Conservation (phyloP, 495 filamentous ascomycete species). For the Daldinia concentrica region DNA sequence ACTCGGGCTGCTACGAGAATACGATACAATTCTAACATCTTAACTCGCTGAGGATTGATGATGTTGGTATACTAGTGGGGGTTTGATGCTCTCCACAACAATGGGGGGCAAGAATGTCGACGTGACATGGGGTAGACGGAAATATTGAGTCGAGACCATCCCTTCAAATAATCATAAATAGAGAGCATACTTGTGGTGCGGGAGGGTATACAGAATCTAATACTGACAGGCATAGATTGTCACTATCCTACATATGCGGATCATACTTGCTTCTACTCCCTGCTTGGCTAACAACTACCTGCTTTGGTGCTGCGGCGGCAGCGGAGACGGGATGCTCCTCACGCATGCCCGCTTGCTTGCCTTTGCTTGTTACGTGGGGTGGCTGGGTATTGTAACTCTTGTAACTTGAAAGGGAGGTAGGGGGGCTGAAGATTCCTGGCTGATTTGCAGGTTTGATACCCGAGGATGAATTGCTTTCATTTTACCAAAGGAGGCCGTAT, state of each 20-base stretch:
- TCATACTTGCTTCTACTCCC: conserved; percentile 52
- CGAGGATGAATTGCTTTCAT: conserved; percentile 23
- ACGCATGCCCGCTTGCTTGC: conserved; percentile 34
- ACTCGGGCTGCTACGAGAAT: conserved; percentile 24
- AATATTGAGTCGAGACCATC: conserved; percentile 42
- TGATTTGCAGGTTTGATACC: conserved; percentile 21
- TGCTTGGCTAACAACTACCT: conserved; percentile 40
- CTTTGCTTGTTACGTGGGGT: conserved; percentile 37
- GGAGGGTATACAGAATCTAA: conserved; percentile 19
- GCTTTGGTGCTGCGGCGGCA: conserved; percentile 36
- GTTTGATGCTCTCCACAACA: conserved; percentile 38
- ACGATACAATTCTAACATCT: background rate
- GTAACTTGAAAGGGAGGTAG: conserved; percentile 29
- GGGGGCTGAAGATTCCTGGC: conserved; percentile 23
- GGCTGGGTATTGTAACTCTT: conserved; percentile 22
- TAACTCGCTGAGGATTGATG: conserved; percentile 4
- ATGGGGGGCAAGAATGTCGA: conserved; percentile 33
- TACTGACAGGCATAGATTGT: conserved; percentile 41
- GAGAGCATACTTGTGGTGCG: conserved; percentile 18
- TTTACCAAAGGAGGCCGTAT: conserved; percentile 19
- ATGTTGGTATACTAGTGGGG: conserved; percentile 33
- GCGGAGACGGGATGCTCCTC: conserved; percentile 33
- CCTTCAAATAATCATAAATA: conserved; percentile 36
- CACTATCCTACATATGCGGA: conserved; percentile 48
- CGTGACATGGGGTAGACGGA: conserved; percentile 32